Evolutionary conservation across 495 filamentous ascomycete species (phyloP), one percentile per base, ranked within the genome.

Genomic region (Hyaloscypha hepaticicola): DNA sequence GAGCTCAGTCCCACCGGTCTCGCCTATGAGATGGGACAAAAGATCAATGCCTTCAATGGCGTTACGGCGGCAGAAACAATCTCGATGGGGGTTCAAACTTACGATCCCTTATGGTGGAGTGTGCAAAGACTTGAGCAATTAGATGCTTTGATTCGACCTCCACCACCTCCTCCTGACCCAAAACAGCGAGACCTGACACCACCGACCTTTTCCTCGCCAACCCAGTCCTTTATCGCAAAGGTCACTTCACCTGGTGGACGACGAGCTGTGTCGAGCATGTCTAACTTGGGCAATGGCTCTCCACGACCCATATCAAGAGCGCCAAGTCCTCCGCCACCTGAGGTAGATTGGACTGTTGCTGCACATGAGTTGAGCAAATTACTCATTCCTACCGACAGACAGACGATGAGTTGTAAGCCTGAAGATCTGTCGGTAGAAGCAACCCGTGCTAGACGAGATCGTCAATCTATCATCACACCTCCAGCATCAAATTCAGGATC

Each of bases 341-440:
- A 92, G 27, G 88, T 97, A 0, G 80, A 86, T 48, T 98, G 96
- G 95, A 87, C 88, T 1, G 85, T 87, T 48, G 92, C 92, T 16
- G 81, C 92, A 0, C 82, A 87, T 69, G 93, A 96, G 71, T 74
- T 97, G 19, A 90, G 85, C 69, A 93, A 91, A 72, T 74, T 93
- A 5, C 83, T 98, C 27, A 89, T 97, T 55, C 95, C 95, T 1
- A 77, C 76, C 11, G 77, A 86, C 66, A 81, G 91, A 11, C 84
- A 90, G 73, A 91, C 87, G 0, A 79, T 74, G 26, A 96, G 91
- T 75, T 91, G 81, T 70, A 87, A 77, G n/a, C 80, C 82, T 6
- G 87, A 93, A 69, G 92, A 96, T 22, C 79, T 96, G 29, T 85
- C 87, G 66, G 83, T 83, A 2, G 84, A 88, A 73, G 86, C 87